These are phyloP conservation scores for Vitis labrusca DNA, from an alignment of 164 flowering plant species.

Conservation along the genomic window DNA sequence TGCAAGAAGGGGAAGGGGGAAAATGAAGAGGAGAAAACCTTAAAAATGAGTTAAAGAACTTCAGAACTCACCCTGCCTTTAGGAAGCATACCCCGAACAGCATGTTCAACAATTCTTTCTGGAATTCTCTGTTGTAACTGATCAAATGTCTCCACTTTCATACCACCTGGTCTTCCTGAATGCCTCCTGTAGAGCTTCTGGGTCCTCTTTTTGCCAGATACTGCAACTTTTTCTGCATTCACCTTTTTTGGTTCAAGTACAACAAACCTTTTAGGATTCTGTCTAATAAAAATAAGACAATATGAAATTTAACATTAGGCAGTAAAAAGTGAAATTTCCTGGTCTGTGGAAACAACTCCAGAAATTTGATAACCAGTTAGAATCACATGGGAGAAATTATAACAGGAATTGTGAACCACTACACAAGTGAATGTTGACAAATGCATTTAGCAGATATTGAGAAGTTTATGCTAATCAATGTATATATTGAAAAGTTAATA, in stretches of 20 bases:
- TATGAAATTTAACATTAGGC: background rate
- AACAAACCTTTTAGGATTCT: slow-evolving; percentile 1
- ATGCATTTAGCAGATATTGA: background rate
- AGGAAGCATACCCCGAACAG: slow-evolving; percentile 99
- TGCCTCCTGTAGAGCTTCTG: slow-evolving; percentile 97
- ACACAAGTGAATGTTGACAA: background rate
- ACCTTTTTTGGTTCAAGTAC: slow-evolving; percentile 46
- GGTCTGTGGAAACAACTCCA: background rate
- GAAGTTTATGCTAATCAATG: too few species aligned
- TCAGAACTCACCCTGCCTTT: slow-evolving; percentile 83
- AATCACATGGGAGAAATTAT: background rate
- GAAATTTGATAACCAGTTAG: background rate
- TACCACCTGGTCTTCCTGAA: slow-evolving; percentile 99
- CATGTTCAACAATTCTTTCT: slow-evolving; percentile 96
- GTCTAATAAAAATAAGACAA: background rate
- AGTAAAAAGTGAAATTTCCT: background rate
- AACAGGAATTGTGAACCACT: background rate
- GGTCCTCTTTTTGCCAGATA: slow-evolving; percentile 93
- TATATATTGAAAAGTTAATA: too few species aligned
- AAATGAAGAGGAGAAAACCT: background rate
- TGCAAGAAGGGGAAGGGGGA: background rate
- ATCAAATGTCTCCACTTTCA: slow-evolving; percentile 92
- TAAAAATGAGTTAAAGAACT: background rate
- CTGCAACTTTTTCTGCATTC: slow-evolving; percentile 95
- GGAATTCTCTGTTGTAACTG: slow-evolving; percentile 97